A percentile compares a stretch with the other conserved stretches of the same genome.
Conservation (phyloP, 1,139 yeast genomes). For the Protomyces arabidopsidicola region DNA sequence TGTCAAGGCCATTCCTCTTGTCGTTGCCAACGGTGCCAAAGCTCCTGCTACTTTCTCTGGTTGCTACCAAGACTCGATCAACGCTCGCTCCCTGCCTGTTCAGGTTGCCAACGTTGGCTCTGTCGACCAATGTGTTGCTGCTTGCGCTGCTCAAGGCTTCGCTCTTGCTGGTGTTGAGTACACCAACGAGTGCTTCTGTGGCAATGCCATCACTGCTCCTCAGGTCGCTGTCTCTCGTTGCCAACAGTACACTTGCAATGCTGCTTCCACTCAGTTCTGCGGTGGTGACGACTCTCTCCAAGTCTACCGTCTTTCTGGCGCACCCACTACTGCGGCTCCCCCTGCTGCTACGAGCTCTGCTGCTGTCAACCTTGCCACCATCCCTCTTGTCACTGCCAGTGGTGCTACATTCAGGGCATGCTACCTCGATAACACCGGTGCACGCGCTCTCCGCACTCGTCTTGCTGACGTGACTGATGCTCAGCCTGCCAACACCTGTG, state of each 20-base stretch:
- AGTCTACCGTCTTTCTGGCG: constrained; percentile 17
- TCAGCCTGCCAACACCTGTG: background rate
- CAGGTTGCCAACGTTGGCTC: constrained; percentile 2
- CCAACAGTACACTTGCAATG: constrained; percentile 15
- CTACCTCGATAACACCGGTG: background rate
- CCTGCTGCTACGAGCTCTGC: constrained; percentile 50
- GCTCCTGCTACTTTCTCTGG: constrained; percentile 9
- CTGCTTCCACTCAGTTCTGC: constrained; percentile 7
- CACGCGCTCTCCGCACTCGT: background rate
- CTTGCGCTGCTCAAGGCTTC: constrained; percentile 20
- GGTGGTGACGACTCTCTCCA: constrained; percentile 20
- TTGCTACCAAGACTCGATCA: constrained; percentile 20
- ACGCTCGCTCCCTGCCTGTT: constrained; percentile 13
- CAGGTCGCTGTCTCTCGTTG: constrained; percentile 4
- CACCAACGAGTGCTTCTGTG: constrained; percentile 27
- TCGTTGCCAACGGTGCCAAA: background rate
- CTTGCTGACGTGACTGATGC: background rate
- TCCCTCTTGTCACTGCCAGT: background rate
- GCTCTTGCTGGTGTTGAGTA: constrained; percentile 28
- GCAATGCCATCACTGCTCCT: constrained; percentile 25
- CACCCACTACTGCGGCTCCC: constrained; percentile 29
- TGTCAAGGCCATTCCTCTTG: background rate
- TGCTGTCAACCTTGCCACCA: constrained; percentile 40
- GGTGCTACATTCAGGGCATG: background rate
- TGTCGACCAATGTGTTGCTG: constrained; percentile 14